Evolutionary conservation across 2,329 filamentous ascomycete species (phyloP), one percentile per base, ranked within the genome.

Genomic region (Graphiopsis chlorocephala): DNA sequence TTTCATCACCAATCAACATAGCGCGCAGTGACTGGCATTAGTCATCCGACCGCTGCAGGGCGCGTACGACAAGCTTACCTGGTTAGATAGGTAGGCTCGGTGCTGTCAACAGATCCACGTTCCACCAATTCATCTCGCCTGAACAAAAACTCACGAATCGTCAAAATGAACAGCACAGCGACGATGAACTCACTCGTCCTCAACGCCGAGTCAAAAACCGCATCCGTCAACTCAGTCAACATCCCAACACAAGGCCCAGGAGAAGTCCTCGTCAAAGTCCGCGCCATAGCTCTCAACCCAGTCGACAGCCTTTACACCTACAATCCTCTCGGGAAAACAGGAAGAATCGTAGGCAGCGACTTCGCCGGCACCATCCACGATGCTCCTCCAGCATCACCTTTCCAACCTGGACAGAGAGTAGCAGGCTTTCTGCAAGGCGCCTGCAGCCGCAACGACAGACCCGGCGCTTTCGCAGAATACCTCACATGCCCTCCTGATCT

Each of bases 401-500:
- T 50, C 47, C 29, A 28, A 2, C 28, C 11, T 31, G 79, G 78
- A 4, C 50, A 72, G 2, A 71, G 74, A 4, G 78, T 82, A 0
- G 72, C 79, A 1, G 79, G 79, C 0, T 81, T 81, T 45, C 70
- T 80, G 0, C 80, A 82, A 64, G 80, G 79, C 17, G 80, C 79
- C 1, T 78, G 76, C 62, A 78, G 76, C 14, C 70, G 73, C 7
- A 82, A 82, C 59, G 73, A 78, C 4, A 75, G 78, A 0, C 78
- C 80, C 0, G 81, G 81, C 7, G 80, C 80, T 0, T 83, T 83
- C 67, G 76, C 81, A 1, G 79, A 83, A 61, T 81, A 77, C 56
- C 64, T 81, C 11, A 68, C 64, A 0, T 64, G 72, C 0, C 71
- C 74, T 0, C 73, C 71, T 45, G 79, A 81, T 45, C 71, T 82